These are phyloP conservation scores for Kwoniella sp. DNA, from an alignment of 768 basidiomycete species.

Conservation along the genomic window DNA sequence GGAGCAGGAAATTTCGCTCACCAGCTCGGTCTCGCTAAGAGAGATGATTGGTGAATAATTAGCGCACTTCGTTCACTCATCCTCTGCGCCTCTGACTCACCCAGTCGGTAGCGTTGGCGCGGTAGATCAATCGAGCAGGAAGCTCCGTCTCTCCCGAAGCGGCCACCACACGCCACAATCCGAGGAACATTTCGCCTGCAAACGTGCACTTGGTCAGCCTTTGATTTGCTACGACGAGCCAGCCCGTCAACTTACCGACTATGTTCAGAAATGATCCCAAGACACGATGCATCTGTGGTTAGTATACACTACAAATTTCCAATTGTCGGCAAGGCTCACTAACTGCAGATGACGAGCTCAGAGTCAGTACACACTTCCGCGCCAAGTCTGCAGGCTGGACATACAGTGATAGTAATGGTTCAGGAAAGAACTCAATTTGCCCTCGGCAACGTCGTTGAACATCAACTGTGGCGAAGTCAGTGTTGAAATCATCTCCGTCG, in stretches of 20 bases:
- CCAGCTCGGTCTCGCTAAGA: conserved; percentile 20
- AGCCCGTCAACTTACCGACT: not conserved
- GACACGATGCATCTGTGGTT: not conserved
- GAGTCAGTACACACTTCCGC: too few relatives aligned
- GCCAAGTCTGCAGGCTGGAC: too few relatives aligned
- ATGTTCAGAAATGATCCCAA: not conserved
- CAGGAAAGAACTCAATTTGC: conserved; percentile 21
- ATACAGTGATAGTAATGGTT: conserved; percentile 36
- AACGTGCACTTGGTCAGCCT: not conserved
- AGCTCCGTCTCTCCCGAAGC: conserved; percentile 26
- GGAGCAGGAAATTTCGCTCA: not conserved
- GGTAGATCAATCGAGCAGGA: conserved; percentile 28
- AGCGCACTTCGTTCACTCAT: too few relatives aligned
- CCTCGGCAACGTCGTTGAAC: conserved; percentile 25
- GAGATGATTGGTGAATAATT: too few relatives aligned
- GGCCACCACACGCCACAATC: conserved; percentile 25
- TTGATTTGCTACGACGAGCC: not conserved
- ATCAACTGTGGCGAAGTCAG: conserved; percentile 14
- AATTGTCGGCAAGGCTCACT: too few relatives aligned
- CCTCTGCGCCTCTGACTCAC: too few relatives aligned
- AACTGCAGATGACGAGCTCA: not conserved
- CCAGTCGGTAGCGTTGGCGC: conserved; percentile 25
- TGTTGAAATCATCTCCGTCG: not conserved
- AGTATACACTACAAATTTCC: too few relatives aligned
- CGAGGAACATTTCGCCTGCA: conserved; percentile 32